Percentiles rank a stretch among this genome's conserved stretches.
Evolutionary conservation across 1,284 basidiomycete species (phyloP).

Genomic region (Ceratobasidium sp.): DNA sequence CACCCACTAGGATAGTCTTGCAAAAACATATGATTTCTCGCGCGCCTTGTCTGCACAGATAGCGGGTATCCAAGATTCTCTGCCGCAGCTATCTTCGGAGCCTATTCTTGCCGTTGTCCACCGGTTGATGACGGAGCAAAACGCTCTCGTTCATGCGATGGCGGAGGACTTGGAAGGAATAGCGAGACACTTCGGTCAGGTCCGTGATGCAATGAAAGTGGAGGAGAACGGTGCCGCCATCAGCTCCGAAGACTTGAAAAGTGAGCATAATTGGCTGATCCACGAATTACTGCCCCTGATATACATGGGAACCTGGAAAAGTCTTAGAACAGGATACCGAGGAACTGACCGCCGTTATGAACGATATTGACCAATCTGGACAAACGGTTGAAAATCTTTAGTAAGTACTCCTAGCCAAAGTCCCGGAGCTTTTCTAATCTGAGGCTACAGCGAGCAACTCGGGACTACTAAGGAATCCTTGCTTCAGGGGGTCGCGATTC

Average conservation of each 20-base stretch:
- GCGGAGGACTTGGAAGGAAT: slow-evolving; percentile 78
- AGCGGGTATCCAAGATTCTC: slow-evolving; percentile 63
- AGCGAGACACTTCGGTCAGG: slow-evolving; percentile 78
- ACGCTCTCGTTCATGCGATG: slow-evolving; percentile 71
- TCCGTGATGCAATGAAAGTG: slow-evolving; percentile 73
- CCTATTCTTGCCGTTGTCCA: slow-evolving; percentile 59
- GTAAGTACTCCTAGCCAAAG: slow-evolving; percentile 60
- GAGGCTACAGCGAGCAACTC: slow-evolving; percentile 65
- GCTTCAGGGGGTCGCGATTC: slow-evolving; percentile 64
- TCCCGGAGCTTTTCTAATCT: background rate
- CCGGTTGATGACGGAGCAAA: slow-evolving; percentile 68
- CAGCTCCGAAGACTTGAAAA: slow-evolving; percentile 77
- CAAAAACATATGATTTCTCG: slow-evolving; percentile 66
- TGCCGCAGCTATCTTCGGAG: slow-evolving; percentile 58
- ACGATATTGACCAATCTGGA: slow-evolving; percentile 73
- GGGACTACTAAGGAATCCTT: slow-evolving; percentile 61
- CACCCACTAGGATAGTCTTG: slow-evolving; percentile 20
- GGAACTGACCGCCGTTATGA: slow-evolving; percentile 77
- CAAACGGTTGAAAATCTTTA: slow-evolving; percentile 66
- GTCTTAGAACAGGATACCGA: slow-evolving; percentile 82
- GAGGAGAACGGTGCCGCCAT: slow-evolving; percentile 62
- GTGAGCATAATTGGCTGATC: slow-evolving; percentile 57
- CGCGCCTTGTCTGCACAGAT: slow-evolving; percentile 72
- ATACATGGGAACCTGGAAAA: slow-evolving; percentile 52
- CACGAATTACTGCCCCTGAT: background rate